These are phyloP conservation scores for Chrysoporthe deuterocubensis DNA, from an alignment of 2,329 filamentous ascomycete genomes.

Conservation along the genomic window DNA sequence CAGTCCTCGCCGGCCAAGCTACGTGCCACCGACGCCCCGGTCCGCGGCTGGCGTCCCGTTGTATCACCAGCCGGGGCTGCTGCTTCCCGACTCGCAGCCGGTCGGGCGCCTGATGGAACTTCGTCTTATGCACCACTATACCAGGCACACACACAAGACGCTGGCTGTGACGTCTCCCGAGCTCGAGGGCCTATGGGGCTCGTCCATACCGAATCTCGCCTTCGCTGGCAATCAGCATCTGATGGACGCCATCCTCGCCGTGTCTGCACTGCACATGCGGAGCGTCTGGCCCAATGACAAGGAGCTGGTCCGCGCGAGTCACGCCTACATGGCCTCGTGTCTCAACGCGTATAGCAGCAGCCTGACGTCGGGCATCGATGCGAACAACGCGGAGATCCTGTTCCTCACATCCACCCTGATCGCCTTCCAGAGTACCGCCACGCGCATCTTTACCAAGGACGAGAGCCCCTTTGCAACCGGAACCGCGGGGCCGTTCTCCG, in stretches of 20 bases:
- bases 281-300: constrained; percentile 61
- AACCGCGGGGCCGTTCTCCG: constrained; percentile 30
- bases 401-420: constrained; percentile 68
- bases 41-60: constrained; percentile 40
- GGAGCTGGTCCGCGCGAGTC: constrained; percentile 63
- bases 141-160: constrained; percentile 62
- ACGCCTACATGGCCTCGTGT: constrained; percentile 68
- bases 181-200: constrained; percentile 62
- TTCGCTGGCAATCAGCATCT: constrained; percentile 63
- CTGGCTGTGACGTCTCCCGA: constrained; percentile 57
- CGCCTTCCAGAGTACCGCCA: constrained; percentile 68
- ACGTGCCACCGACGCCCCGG: constrained; percentile 21
- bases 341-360: constrained; percentile 63
- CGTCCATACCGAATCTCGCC: constrained; percentile 63
- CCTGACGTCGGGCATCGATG: constrained; percentile 60
- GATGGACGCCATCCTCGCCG: constrained; percentile 66
- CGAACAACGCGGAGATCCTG: constrained; percentile 63
- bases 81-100: constrained; percentile 42
- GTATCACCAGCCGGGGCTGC: constrained; percentile 42
- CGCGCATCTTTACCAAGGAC: constrained; percentile 64
- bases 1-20: constrained; percentile 21
- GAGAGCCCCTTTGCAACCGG: constrained; percentile 45
- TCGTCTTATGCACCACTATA: constrained; percentile 68
- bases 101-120: constrained; percentile 60
- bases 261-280: constrained; percentile 66